Base-by-base conservation (phyloP, 1,139 yeast species). In the Blastobotrys illinoisensis region DNA sequence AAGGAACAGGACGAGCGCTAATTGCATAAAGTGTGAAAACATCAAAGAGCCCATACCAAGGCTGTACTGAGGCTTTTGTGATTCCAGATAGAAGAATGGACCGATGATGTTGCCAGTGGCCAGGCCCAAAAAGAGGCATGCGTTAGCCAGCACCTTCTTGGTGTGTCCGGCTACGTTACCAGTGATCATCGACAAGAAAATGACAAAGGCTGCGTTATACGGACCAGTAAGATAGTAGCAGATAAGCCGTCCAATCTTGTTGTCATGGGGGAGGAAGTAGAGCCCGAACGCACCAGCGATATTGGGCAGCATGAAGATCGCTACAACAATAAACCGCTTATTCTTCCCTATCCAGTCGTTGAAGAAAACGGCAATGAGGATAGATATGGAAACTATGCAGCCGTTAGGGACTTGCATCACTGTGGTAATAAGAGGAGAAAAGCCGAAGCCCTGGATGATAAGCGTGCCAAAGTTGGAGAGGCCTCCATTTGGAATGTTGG, bases 141-240 rank as follows among this genome's bases (percentile, higher is more conserved):
- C 70, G 54, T 63, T 68, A 50, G 74, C 74, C 47, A 79, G 75
- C 50, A 70, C 71, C 63, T 76, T 79, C 65, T 81, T 81, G 36
- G 85, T 80, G 57, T 79, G 79, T 26, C 85, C 86, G 13, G 82
- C 80, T 44, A 77, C 74, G 61, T 81, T 81, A n/a, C 80, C 74
- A 45, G 80, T 71, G 49, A 79, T 69, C 54, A 75, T 67, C 3
- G 81, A 71, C 59, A 81, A 71, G 46, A 76, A 63, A 59, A 81
- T 74, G 28, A 80, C 78, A 57, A 77, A 73, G 0, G 79, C 76
- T 44, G 80, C 73, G 18, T 71, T 51, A 65, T 60, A 62, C 6
- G 61, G 61, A 18, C 62, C 65, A 46, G 63, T 62, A 24, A 65
- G 55, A 52, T 65, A 65, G 54, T 64, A 64, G 46, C 66, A 62